Base-by-base conservation (phyloP, 1,284 basidiomycete species). In the Pascua guehoae region DNA sequence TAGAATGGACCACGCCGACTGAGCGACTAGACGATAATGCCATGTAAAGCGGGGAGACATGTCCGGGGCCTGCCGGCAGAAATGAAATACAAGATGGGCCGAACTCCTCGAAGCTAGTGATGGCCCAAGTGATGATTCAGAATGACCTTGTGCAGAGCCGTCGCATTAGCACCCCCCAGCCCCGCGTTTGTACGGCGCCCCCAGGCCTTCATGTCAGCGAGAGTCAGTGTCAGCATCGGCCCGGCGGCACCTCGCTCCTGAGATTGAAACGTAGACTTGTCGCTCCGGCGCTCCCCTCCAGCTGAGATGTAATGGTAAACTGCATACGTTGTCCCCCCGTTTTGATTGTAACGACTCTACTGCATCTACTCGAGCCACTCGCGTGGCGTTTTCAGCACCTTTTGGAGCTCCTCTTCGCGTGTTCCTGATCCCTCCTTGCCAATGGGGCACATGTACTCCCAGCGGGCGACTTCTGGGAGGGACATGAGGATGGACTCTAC, bases 401-500 rank as follows among this genome's bases (percentile, higher is more conserved):
- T 79, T 49, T 88, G 63, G 58, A 93, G 69, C 69, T 84, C 82
- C 40, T 82, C 86, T 72, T 95, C 91, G 63, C 86, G 83, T 16
- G 85, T 86, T 1, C 83, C 86, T 12, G 65, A 59, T 61, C 83
- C 82, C 42, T 83, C 79, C 14, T 79, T 79, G 4, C 89, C 91
- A 65, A 94, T 71, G 12, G 91, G 87, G 32, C 83, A 84, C 85
- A 88, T 88, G 76, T 96, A 97, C 78, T 97, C 93, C 93, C 93
- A 97, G 60, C 91, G 82, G 37, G 89, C 91, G 1, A 85, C 87
- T 78, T 94, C 88, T 0, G 93, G 94, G 56, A 97, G 73, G 71
- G 73, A 91, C 89, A 94, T 93, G 57, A 95, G 77, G 58, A 96
- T 93, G 71, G 89, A 92, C 81, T 97, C 94, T 18, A 95, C 87